Evolutionary conservation across 371 early-diverging fungal genomes (phyloP), one percentile per base, ranked within the genome.

Genomic region (Rhizopus arrhizus): DNA sequence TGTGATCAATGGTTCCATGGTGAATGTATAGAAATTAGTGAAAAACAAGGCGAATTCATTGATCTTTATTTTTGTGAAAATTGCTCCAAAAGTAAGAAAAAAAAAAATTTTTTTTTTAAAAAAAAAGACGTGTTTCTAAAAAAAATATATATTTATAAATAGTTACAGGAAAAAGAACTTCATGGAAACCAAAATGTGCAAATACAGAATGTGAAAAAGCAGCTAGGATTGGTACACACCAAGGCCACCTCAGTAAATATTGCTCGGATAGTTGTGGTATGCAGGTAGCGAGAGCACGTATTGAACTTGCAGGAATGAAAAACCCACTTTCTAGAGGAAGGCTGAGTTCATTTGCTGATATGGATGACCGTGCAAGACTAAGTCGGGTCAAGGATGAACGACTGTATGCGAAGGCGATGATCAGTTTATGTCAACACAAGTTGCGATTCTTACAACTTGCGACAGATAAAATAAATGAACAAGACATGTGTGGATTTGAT

Each of bases 1-100:
- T 85, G 85, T 58, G 77, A 80, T 52, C 78, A 75, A 51, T 85
- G 85, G 85, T 85, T 76, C 50, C 85, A 85, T 64, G 85, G 84
- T 11, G 82, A 82, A 50, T 85, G 85, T 55, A 80, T 85, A 5
- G 75, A 75, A 2, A 75, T 85, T 36, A 70, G 72, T 34, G 78
- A 82, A 57, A 73, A 74, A 42, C 81, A 82, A 42, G 74, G 80
- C 7, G 72, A 74, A 28, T 66, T 78, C 56, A 69, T 85, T 41
- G 82, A 82, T 59, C 75, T 75, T 59, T 85, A 77, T 46, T 83
- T 74, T 53, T 85, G 85, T 64, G 73, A 74, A 41, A 68, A 61
- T 36, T 85, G 83, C 45, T 63, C 80, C 59, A 71, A 72, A 57
- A 64, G 69, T 55, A 61, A 62, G 52, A 41, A 34, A 9, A 43